phyloP scores from a whole-genome alignment of 1,284 basidiomycete genomes.

The Amylostereum chailletii region DNA sequence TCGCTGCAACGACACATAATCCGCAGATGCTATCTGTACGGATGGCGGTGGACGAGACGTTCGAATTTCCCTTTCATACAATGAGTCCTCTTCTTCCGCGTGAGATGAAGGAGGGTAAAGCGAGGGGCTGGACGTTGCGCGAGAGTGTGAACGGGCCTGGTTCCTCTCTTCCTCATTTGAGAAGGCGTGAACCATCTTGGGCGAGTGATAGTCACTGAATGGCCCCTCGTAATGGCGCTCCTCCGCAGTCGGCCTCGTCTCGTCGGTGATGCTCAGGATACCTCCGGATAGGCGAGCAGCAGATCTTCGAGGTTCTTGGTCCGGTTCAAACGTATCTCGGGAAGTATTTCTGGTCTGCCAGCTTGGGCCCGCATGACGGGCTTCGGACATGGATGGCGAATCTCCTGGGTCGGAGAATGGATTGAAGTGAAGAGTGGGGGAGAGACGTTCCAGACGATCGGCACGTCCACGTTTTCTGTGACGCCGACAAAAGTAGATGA shows the following conservation, averaged over 20 bases:
- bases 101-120: constrained; percentile 46
- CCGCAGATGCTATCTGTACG: background rate
- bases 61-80: constrained; percentile 14
- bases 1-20: background rate
- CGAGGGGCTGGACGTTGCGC: constrained; percentile 43
- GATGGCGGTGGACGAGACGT: constrained; percentile 4
- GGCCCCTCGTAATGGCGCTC: constrained; percentile 12
- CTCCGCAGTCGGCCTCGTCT: constrained; percentile 4
- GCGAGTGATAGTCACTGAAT: constrained; percentile 15
- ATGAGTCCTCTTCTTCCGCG: constrained; percentile 24
- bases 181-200: constrained; percentile 2
- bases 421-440: constrained; percentile 22
- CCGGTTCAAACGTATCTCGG: background rate
- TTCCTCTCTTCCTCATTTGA: background rate
- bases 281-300: background rate
- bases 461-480: constrained; percentile 25
- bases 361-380: background rate
- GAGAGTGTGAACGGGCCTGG: constrained; percentile 3
- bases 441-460: constrained; percentile 27
- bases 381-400: constrained; percentile 5
- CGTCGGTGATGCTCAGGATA: background rate
- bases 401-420: constrained; percentile 21
- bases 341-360: background rate
- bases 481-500: constrained; percentile 32
- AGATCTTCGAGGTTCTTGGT: background rate